phyloP scores from a whole-genome alignment of 495 filamentous ascomycete species.

The Cercophora newfieldiana region DNA sequence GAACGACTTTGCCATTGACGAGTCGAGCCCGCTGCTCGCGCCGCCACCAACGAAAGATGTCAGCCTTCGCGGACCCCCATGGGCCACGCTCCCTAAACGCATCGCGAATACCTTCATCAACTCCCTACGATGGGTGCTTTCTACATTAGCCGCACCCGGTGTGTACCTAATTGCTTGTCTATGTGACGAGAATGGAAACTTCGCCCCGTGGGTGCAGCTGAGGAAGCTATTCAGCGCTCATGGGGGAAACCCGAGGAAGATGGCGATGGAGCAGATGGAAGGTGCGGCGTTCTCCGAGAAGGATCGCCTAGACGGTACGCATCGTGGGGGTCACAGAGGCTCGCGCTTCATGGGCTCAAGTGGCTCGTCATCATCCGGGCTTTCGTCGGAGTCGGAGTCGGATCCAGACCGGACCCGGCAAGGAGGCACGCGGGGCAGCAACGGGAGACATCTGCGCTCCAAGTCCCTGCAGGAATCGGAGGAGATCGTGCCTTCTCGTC shows the following conservation, averaged over 20 bases:
- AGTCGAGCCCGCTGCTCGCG: constrained; percentile 66
- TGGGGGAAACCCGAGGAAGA: constrained; percentile 37
- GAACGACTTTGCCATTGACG: constrained; percentile 43
- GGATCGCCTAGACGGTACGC: constrained; percentile 18
- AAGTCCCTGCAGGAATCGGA: constrained; percentile 55
- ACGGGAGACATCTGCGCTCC: constrained; percentile 49
- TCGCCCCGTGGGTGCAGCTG: constrained; percentile 67
- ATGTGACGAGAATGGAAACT: constrained; percentile 75
- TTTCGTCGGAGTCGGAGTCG: constrained; percentile 62
- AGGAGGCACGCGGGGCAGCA: constrained; percentile 13
- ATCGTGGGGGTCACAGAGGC: constrained; percentile 26
- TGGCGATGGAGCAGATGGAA: constrained; percentile 41
- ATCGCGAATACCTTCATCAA: constrained; percentile 58
- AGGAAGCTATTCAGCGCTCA: constrained; percentile 56
- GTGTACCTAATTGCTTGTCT: constrained; percentile 79
- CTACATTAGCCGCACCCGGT: constrained; percentile 73
- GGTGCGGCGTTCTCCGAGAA: constrained; percentile 36
- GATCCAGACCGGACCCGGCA: constrained; percentile 46
- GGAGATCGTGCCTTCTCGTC: constrained; percentile 64
- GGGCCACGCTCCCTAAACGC: constrained; percentile 60
- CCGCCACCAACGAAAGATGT: constrained; percentile 36
- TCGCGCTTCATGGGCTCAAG: constrained; percentile 51
- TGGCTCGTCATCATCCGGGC: constrained; percentile 59
- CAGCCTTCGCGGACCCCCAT: constrained; percentile 41
- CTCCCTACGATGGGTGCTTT: constrained; percentile 72